Evolutionary conservation across 371 early-diverging fungal genomes (phyloP).

Genomic region (Vairimorpha necatrix): DNA sequence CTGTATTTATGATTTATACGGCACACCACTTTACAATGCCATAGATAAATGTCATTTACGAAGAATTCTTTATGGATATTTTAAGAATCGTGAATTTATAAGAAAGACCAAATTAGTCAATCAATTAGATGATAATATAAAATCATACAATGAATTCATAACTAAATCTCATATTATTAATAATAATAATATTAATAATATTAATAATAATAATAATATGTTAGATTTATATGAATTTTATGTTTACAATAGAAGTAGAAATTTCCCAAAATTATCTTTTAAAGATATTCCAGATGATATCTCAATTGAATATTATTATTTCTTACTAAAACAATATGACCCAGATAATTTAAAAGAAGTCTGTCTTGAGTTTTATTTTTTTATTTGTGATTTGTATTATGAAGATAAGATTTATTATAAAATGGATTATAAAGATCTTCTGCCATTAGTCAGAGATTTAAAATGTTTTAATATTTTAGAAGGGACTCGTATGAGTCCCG

Average conservation of each 20-base stretch:
- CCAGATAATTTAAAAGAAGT: background rate
- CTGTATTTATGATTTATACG: background rate
- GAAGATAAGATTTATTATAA: slow-evolving; percentile 14
- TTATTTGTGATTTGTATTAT: background rate
- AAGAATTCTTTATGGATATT: slow-evolving; percentile 2
- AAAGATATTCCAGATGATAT: too few species aligned
- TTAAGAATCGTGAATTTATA: background rate
- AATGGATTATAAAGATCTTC: slow-evolving; percentile 28
- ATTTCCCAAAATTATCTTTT: background rate
- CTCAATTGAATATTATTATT: background rate
- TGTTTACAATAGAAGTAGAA: background rate
- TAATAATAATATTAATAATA: background rate
- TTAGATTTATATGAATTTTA: background rate
- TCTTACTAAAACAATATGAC: background rate
- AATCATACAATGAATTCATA: background rate
- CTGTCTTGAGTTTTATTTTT: background rate
- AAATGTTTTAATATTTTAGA: background rate
- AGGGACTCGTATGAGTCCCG: background rate
- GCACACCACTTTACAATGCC: background rate
- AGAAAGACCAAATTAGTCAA: background rate
- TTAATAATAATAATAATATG: background rate
- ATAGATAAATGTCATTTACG: background rate
- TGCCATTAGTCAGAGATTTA: slow-evolving; percentile 6
- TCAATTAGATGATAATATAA: background rate
- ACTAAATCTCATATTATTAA: too few species aligned